Base-by-base conservation (phyloP, 2,329 filamentous ascomycete genomes). In the Paracoccidioides lutzii region DNA sequence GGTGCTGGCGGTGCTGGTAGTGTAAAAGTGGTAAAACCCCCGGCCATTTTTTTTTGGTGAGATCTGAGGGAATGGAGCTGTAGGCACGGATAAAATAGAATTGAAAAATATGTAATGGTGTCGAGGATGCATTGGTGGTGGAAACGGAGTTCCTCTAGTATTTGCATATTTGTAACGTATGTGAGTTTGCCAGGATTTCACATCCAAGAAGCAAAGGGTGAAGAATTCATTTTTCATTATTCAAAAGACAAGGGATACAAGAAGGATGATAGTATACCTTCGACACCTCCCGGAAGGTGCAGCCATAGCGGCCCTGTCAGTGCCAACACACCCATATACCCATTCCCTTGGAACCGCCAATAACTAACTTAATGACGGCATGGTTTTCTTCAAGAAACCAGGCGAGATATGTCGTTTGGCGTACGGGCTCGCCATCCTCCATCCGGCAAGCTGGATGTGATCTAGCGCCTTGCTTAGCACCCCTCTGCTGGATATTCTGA, bases 31-130 rank as follows among this genome's bases (percentile, higher is more conserved):
- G 22, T 46, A 3, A 10, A 5, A 14, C 10, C 44, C 30, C 22
- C 22, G 30, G 8, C 57, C 46, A 32, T 22, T 22, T n/a, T 9
- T 33, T 32, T 46, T 49, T 49, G 33, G 60, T 43, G 32, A 49
- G 55, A 50, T 58, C 59, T 61, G n/a, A 61, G 53, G 70, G 65
- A n/a, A 70, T 58, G 15, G 67, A 67, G n/a, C 71, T 70, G 53
- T 72, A 75, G 6, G 65, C 61, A 37, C 68, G 65, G 33, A 75
- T 64, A 52, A 75, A 75, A 57, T 72, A 63, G 5, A 67, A 68
- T 58, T 75, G 73, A 14, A 74, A 74, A 59, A 44, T 73, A 71
- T 37, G 66, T 69, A 30, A 75, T 69, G 4, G 72, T 74, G 54
- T 73, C 68, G 15, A 75, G 55, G 42, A 74, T 64, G 52, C 63